These are phyloP conservation scores for Solanum dulcamara DNA, from an alignment of 257 asterid genomes.

Conservation along the genomic window DNA sequence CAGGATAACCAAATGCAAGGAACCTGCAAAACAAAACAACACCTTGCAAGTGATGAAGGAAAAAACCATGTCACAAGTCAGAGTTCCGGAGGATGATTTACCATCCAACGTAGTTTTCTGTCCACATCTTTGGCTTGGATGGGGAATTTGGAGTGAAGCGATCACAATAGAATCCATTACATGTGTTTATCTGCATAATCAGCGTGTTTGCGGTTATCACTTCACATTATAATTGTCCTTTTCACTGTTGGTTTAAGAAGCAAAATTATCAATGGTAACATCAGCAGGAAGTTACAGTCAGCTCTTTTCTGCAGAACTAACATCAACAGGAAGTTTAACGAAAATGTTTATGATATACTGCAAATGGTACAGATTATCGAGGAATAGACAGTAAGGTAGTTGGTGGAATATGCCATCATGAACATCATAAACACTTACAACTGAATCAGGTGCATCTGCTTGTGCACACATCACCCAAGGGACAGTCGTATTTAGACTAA, in stretches of 20 bases:
- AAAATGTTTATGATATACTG: background rate
- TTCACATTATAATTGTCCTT: background rate
- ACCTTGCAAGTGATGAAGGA: background rate
- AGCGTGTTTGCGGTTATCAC: background rate
- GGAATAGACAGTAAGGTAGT: background rate
- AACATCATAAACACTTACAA: slow-evolving; percentile 28
- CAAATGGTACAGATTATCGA: background rate
- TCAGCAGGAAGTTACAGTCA: background rate
- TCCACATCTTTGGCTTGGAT: slow-evolving; percentile 71
- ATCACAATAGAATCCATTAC: slow-evolving; percentile 77
- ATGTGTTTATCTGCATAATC: slow-evolving; percentile 67
- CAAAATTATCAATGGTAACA: background rate
- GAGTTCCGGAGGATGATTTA: slow-evolving; percentile 1
- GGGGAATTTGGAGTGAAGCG: slow-evolving; percentile 60
- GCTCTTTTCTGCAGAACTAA: too few species aligned
- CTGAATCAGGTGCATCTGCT: slow-evolving; percentile 66
- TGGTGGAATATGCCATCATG: background rate
- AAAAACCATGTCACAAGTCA: background rate
- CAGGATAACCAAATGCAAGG: slow-evolving; percentile 69
- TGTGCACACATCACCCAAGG: slow-evolving; percentile 91
- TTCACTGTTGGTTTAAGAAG: background rate
- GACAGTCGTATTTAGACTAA: slow-evolving; percentile 49
- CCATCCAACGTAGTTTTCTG: slow-evolving; percentile 84
- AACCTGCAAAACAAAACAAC: slow-evolving; percentile 35
- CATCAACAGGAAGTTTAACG: background rate